Evolutionary conservation across 202 grass and related monocot species (phyloP), one percentile per base, ranked within the genome.

Genomic region (Elaeis oleifera): DNA sequence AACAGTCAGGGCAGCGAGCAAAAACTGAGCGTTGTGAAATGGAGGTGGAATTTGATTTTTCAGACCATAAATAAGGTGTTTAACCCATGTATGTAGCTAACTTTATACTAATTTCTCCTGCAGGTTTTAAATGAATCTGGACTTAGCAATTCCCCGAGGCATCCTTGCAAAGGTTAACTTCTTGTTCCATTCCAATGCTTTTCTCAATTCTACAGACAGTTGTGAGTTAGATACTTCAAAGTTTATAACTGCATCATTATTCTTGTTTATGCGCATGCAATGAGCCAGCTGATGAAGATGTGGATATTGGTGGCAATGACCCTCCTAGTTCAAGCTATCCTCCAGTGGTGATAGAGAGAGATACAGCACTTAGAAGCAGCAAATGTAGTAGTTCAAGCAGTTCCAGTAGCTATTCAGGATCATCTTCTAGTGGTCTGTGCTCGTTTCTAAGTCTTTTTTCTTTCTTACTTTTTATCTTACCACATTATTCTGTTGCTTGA

Each of bases 231-330:
- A 9, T 11, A 70, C 21, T 54, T 82, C 56, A 66, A 61, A 66
- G 29, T 18, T 32, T 63, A 54, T 49, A 5, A 62, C 57, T 13
- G 36, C 11, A 44, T 56, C 58, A 51, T 68, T 27, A 5, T 53
- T 29, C 71, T 61, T 69, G 21, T 26, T 55, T 71, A 32, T 60
- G 56, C 58, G 59, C 70, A 89, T 88, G 72, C 39, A 82, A 91
- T 78, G 88, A 84, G 75, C 32, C 77, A 50, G 18, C 80, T 61
- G 94, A 99, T 18, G 90, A 96, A 61, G 88, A 89, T 27, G 25
- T 99, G 61, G 94, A 92, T 86, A 99, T 99, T 81, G 79, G 65
- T 76, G 94, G 83, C 56, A 84, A 92, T 73, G 94, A 92, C 65
- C 84, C 74, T 82, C 88, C 94, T 68, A 71, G 79, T 60, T 81